Percentiles rank a stretch among this genome's conserved stretches.
Conservation (phyloP, 2,329 filamentous ascomycete species). For the Conoideocrella luteorostrata region DNA sequence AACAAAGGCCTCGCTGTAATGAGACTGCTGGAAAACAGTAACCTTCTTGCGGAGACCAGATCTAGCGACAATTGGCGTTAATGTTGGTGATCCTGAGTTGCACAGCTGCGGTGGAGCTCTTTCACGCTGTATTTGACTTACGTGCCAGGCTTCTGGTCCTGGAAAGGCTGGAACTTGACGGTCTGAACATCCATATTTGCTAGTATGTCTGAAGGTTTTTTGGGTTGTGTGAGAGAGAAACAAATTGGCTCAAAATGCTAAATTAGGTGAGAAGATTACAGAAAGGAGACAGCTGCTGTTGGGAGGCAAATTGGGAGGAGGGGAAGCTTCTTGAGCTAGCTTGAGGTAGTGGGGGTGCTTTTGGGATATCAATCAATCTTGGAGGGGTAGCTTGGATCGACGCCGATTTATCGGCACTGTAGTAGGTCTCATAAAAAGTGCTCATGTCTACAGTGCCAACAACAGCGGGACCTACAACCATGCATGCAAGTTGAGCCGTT, state of each 20-base stretch:
- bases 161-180: constrained; percentile 77
- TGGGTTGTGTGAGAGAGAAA: too few species aligned
- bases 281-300: not conserved
- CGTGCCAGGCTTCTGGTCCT: constrained; percentile 99
- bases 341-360: constrained; percentile 5
- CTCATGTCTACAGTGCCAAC: not conserved
- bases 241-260: too few species aligned
- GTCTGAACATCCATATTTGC: constrained; percentile 64
- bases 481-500: not conserved
- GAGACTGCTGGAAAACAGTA: constrained; percentile 87
- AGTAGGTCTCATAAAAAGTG: too few species aligned
- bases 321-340: constrained; percentile 23
- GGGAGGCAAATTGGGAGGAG: constrained; percentile 5
- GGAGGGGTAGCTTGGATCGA: not conserved
- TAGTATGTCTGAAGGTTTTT: too few species aligned
- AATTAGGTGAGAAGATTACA: not conserved
- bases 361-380: not conserved
- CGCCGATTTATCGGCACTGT: constrained; percentile 17
- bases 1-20: constrained; percentile 96
- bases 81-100: too few species aligned
- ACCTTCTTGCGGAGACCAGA: constrained; percentile 99
- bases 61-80: constrained; percentile 38
- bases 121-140: constrained; percentile 50
- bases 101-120: too few species aligned
- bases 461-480: not conserved